Evolutionary conservation across 2,329 filamentous ascomycete genomes (phyloP), one percentile per base, ranked within the genome.

Genomic region (Thielaviopsis euricoi): DNA sequence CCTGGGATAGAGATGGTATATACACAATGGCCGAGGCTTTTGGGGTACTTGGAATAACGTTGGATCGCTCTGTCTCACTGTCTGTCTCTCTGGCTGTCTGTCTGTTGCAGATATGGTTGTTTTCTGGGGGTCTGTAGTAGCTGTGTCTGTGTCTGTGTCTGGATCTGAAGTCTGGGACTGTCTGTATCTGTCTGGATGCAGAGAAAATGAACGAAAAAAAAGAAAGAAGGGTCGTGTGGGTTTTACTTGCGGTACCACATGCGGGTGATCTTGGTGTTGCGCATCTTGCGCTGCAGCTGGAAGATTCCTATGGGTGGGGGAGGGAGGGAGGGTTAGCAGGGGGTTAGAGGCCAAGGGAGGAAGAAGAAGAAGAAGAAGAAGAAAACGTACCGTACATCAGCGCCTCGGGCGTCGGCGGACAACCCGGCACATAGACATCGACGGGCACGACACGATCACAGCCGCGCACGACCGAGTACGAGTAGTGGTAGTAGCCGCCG

Each of bases 401-500:
- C n/a, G 79, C 79, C 69, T 82, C 79, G 59, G 71, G 73, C 12
- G 79, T 78, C 21, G 75, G 82, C 65, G 79, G 78, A 74, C 86
- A 89, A 1, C 86, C 86, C 23, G 86, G 86, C 3, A 89, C 85
- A 68, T 89, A 90, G 51, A 89, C 79, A 69, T 90, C 86, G 58
- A 89, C 86, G 4, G 86, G 86, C 26, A 89, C 81, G 67, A 90
- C 82, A 57, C 86, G 73, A 71, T 89, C 86, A 65, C 85, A 87
- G 6, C 86, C 86, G 58, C 86, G 77, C 51, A 84, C 81, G 49
- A 89, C 86, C 63, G 77, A 81, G 73, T 91, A 91, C 70, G 82
- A 86, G 74, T 91, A 90, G 72, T 91, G 87, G 70, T 91, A 90
- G 74, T 91, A 91, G 57, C 87, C 87, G 61, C 87, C 87, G 55